These are phyloP conservation scores for Fistulinella cinereoalba DNA, from an alignment of 1,284 basidiomycete genomes.

Conservation along the genomic window DNA sequence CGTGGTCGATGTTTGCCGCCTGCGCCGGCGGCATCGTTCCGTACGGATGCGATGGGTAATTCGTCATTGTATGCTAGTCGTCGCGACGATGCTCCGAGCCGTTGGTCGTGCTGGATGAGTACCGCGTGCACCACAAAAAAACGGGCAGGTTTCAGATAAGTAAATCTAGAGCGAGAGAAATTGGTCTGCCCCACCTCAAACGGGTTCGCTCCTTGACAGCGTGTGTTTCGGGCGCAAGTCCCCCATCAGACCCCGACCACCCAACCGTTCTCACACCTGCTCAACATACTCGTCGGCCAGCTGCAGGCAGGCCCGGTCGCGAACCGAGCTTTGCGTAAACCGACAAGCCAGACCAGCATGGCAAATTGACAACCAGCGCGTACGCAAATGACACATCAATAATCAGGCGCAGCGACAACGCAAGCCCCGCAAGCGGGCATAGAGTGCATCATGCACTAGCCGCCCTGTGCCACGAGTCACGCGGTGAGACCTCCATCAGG, in stretches of 20 bases:
- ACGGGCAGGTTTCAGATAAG: slow-evolving; percentile 25
- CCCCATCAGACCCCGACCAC: slow-evolving; percentile 30
- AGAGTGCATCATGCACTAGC: no score
- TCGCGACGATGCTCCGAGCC: no score
- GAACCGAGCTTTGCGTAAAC: slow-evolving; percentile 2
- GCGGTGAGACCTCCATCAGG: no score
- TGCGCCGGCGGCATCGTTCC: slow-evolving; percentile 22
- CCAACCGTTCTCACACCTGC: slow-evolving; percentile 2
- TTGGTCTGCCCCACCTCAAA: slow-evolving; percentile 20
- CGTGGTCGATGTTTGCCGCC: slow-evolving; percentile 21
- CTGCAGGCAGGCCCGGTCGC: background rate
- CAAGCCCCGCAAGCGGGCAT: no score
- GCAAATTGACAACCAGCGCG: no score
- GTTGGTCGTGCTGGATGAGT: no score
- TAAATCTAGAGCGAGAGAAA: slow-evolving; percentile 14
- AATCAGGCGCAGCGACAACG: no score
- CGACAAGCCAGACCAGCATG: no score
- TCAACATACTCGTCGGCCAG: background rate
- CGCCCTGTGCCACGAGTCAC: no score
- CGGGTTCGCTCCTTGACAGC: slow-evolving; percentile 22
- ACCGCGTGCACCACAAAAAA: slow-evolving; percentile 16
- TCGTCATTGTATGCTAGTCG: no score
- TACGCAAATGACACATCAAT: no score
- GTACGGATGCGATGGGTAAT: slow-evolving; percentile 32
- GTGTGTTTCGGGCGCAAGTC: slow-evolving; percentile 11